phyloP scores from a whole-genome alignment of 352 stramenopile species.

The Peronosclerospora sorghi region DNA sequence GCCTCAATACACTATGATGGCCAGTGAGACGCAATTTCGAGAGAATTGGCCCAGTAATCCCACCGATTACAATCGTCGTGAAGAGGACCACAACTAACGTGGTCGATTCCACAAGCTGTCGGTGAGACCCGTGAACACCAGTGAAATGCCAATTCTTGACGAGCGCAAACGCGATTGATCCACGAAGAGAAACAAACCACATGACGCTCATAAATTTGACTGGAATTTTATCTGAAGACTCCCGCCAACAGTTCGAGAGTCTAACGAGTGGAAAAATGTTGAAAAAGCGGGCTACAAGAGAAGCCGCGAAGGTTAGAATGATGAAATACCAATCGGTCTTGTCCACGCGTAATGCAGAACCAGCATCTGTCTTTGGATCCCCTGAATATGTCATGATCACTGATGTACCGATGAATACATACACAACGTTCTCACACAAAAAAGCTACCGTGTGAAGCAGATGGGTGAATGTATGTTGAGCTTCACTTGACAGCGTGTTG shows the following conservation, averaged over 20 bases:
- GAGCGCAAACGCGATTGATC: constrained; percentile 88
- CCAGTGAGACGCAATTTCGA: constrained; percentile 32
- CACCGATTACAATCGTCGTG: constrained; percentile 76
- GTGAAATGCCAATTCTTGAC: constrained; percentile 78
- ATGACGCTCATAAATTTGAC: constrained; percentile 74
- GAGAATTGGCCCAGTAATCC: constrained; percentile 59
- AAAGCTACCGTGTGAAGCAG: constrained; percentile 72
- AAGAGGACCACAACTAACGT: constrained; percentile 80
- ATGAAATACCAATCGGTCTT: constrained; percentile 79
- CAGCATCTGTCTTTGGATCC: constrained; percentile 35
- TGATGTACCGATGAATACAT: constrained; percentile 81
- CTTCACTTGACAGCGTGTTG: constrained; percentile 66
- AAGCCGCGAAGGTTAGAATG: constrained; percentile 47
- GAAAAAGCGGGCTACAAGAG: constrained; percentile 54
- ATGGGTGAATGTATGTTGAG: constrained; percentile 73
- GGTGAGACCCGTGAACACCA: constrained; percentile 53
- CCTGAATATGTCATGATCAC: constrained; percentile 74
- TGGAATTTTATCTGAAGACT: constrained; percentile 39
- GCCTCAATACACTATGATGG: constrained; percentile 22
- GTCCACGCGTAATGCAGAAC: constrained; percentile 49
- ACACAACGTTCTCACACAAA: constrained; percentile 72
- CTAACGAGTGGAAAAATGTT: constrained; percentile 68
- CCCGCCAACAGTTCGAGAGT: constrained; percentile 57
- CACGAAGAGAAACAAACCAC: constrained; percentile 88
- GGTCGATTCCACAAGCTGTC: constrained; percentile 72